These are phyloP conservation scores for Anaeramoeba ignava DNA, from an alignment of 78 protist genomes.

Conservation along the genomic window DNA sequence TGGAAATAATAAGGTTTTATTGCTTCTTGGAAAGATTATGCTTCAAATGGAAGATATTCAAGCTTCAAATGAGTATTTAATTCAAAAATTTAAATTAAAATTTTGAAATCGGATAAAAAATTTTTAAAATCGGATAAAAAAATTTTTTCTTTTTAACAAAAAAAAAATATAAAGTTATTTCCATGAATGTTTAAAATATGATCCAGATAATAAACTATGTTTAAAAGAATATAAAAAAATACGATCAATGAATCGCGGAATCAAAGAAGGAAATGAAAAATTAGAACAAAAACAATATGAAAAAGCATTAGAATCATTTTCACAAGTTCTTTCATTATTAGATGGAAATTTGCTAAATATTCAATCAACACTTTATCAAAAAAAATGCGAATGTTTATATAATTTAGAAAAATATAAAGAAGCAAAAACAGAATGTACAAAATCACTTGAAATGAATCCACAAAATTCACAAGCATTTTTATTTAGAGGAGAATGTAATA, in stretches of 20 bases:
- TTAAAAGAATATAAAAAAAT: not conserved
- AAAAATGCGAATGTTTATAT: not conserved
- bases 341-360: not conserved
- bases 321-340: not conserved
- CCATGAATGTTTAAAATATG: not conserved
- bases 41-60: not conserved
- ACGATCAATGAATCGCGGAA: not conserved
- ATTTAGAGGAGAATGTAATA: not conserved
- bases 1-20: too few relatives aligned
- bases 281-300: not conserved
- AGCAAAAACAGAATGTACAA: not conserved
- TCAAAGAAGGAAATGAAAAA: not conserved
- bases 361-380: not conserved
- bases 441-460: not conserved
- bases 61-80: not conserved
- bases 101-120: not conserved
- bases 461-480: not conserved
- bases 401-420: not conserved
- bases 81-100: not conserved
- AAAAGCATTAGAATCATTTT: not conserved
- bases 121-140: not conserved
- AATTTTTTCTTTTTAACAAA: not conserved
- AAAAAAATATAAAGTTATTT: not conserved
- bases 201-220: slow-evolving; percentile 1
- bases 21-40: too few relatives aligned